phyloP scores from a whole-genome alignment of 2,329 filamentous ascomycete species.

The Botrytis squamosa region DNA sequence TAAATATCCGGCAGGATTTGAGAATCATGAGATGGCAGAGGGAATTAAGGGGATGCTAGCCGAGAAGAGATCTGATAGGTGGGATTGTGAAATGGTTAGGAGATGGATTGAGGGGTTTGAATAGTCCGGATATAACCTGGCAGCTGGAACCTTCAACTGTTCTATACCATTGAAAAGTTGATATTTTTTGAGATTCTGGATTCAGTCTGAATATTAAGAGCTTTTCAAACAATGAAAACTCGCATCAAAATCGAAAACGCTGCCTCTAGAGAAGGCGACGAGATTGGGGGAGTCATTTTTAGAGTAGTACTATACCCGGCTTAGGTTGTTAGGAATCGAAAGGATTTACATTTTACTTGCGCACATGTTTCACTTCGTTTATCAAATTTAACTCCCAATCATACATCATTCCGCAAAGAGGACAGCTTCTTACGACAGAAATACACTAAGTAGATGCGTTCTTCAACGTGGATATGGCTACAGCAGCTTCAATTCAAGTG shows the following conservation, averaged over 20 bases:
- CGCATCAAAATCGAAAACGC: neutral
- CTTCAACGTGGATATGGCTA: neutral
- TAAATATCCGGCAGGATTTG: conserved; percentile 28
- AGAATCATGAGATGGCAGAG: conserved; percentile 29
- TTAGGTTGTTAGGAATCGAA: neutral
- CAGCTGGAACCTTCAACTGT: neutral
- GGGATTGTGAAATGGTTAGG: conserved; percentile 29
- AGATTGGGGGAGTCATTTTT: neutral
- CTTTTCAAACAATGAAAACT: neutral
- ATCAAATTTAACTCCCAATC: neutral
- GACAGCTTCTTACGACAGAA: neutral
- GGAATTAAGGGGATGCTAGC: conserved; percentile 34
- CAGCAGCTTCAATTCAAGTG: neutral
- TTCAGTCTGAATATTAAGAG: neutral
- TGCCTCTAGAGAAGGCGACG: neutral
- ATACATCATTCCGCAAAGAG: neutral
- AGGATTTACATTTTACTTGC: neutral
- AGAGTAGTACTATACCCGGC: neutral
- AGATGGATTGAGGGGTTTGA: conserved; percentile 25
- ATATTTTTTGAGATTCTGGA: neutral
- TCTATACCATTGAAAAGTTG: neutral
- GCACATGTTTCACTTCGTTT: neutral
- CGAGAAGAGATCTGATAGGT: conserved; percentile 26
- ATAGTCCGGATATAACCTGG: neutral
- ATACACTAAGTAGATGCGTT: neutral